These are phyloP conservation scores for Ophiostoma himal-ulmi DNA, from an alignment of 2,329 filamentous ascomycete genomes.

Conservation along the genomic window DNA sequence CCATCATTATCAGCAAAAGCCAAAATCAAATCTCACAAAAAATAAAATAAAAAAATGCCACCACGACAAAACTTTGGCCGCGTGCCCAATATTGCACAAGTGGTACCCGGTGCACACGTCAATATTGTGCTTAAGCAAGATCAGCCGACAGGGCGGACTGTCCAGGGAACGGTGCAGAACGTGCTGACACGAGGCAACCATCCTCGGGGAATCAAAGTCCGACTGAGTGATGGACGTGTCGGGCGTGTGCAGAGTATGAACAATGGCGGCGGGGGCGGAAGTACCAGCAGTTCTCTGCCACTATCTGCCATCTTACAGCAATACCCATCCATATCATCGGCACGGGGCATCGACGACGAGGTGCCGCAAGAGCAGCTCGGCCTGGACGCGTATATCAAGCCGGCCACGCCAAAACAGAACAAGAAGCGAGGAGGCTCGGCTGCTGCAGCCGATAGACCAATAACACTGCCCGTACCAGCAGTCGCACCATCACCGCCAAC, in stretches of 20 bases:
- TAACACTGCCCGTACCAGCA: slow-evolving; percentile 23
- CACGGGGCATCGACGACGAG: slow-evolving; percentile 26
- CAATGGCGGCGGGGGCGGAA: slow-evolving; percentile 26
- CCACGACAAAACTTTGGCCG: slow-evolving; percentile 9
- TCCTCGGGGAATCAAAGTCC: slow-evolving; percentile 72
- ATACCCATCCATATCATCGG: slow-evolving; percentile 4
- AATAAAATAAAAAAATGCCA: background rate
- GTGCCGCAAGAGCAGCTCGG: slow-evolving; percentile 41
- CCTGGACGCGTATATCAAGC: slow-evolving; percentile 44
- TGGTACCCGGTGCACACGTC: slow-evolving; percentile 57
- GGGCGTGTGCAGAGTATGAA: slow-evolving; percentile 64
- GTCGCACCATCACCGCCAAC: background rate
- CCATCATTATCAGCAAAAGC: background rate
- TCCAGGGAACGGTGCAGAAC: slow-evolving; percentile 59
- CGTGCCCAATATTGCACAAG: slow-evolving; percentile 33
- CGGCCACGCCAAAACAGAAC: slow-evolving; percentile 29
- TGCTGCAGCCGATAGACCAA: slow-evolving; percentile 17
- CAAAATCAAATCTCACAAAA: too few species aligned
- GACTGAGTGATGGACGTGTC: slow-evolving; percentile 63
- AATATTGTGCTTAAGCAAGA: slow-evolving; percentile 72
- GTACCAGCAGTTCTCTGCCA: slow-evolving; percentile 17
- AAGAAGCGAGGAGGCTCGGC: slow-evolving; percentile 31
- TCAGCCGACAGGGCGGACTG: slow-evolving; percentile 67
- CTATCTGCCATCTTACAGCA: slow-evolving; percentile 5
- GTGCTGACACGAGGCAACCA: slow-evolving; percentile 69